A percentile compares a stretch with the other conserved stretches of the same genome.
These are phyloP conservation scores for Phytopythium helicoides DNA, from an alignment of 352 stramenopile species.

Conservation along the genomic window DNA sequence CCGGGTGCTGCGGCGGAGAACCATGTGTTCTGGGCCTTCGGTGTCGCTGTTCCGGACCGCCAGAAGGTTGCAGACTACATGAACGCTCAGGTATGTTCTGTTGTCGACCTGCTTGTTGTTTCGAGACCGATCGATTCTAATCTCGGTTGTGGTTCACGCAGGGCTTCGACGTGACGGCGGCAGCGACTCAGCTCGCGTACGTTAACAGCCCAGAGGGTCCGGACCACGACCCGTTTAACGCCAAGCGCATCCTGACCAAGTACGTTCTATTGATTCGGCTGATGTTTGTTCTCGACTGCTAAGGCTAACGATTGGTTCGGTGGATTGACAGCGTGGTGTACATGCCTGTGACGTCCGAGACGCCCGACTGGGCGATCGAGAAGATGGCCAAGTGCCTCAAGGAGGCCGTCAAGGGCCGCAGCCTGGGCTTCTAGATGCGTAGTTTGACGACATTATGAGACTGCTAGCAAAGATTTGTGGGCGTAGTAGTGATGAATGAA, in stretches of 20 bases:
- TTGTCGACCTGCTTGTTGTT: not conserved
- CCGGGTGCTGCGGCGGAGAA: conserved; percentile 51
- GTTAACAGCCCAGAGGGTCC: conserved; percentile 48
- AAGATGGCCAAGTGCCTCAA: conserved; percentile 75
- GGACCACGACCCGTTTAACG: conserved; percentile 51
- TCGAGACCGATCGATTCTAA: not conserved
- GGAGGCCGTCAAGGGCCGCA: conserved; percentile 31
- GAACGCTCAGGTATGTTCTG: conserved; percentile 55
- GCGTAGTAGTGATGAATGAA: too few relatives aligned
- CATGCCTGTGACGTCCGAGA: conserved; percentile 74
- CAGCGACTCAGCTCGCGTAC: conserved; percentile 68
- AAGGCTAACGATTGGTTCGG: conserved; percentile 1
- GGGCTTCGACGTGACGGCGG: conserved; percentile 81
- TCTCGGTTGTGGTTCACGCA: conserved; percentile 8
- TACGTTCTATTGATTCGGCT: conserved; percentile 20
- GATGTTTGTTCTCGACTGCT: too few relatives aligned
- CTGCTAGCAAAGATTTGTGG: too few relatives aligned
- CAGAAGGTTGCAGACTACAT: conserved; percentile 58
- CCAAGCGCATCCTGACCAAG: conserved; percentile 75
- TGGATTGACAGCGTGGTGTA: conserved; percentile 56
- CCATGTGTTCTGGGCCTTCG: conserved; percentile 84
- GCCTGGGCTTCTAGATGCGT: conserved; percentile 2
- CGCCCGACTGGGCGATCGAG: conserved; percentile 72
- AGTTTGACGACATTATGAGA: too few relatives aligned
- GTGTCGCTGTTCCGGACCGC: conserved; percentile 62